Conservation (phyloP, 2,329 filamentous ascomycete species). For the Diaporthe sp. region DNA sequence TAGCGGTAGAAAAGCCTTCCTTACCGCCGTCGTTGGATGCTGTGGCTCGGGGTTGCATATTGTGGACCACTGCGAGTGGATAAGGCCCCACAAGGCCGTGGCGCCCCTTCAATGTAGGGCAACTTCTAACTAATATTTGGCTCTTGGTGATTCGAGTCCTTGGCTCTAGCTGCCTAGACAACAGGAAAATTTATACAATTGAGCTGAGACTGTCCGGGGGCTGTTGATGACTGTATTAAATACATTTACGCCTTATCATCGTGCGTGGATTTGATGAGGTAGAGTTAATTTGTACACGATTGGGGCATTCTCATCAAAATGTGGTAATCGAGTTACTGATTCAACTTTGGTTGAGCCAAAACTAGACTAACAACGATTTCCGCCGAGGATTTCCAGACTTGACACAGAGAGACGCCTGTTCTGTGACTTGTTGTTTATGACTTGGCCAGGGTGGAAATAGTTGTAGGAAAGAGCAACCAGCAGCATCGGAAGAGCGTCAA, state of each 20-base stretch:
- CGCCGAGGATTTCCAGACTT: not conserved
- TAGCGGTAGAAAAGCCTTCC: not conserved
- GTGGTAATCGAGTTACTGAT: too few relatives aligned
- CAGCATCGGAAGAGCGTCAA: conserved; percentile 16
- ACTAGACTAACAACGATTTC: not conserved
- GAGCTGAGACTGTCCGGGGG: too few relatives aligned
- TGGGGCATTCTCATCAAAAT: too few relatives aligned
- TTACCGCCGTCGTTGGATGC: not conserved
- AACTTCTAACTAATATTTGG: too few relatives aligned
- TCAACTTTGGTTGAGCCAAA: too few relatives aligned
- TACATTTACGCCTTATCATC: too few relatives aligned
- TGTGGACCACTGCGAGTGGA: not conserved
- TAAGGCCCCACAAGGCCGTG: not conserved
- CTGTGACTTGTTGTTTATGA: not conserved
- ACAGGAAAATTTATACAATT: too few relatives aligned
- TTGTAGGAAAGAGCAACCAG: not conserved
- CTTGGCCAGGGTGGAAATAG: not conserved
- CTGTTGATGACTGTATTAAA: too few relatives aligned
- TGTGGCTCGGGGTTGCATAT: not conserved
- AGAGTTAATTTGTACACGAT: too few relatives aligned
- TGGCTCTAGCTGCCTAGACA: too few relatives aligned
- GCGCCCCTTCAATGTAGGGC: not conserved
- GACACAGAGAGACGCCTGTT: not conserved
- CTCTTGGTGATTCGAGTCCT: too few relatives aligned
- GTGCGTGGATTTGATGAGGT: too few relatives aligned